Conservation (phyloP, 768 basidiomycete species). For the Auriscalpium orientale region DNA sequence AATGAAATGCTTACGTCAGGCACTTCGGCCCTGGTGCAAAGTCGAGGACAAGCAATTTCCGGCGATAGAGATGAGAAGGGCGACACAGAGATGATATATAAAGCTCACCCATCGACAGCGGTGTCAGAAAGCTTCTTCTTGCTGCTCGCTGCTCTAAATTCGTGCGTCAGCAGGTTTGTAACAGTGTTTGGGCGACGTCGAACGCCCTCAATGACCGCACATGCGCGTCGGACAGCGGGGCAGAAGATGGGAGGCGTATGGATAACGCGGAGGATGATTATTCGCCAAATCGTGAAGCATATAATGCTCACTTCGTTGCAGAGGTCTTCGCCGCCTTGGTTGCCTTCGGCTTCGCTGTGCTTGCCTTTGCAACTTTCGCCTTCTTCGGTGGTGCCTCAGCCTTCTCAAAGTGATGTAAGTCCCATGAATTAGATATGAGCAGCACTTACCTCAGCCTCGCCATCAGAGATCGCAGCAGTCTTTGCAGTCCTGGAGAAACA, state of each 20-base stretch:
- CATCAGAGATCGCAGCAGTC: neutral
- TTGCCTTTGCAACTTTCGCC: slow-evolving; percentile 5
- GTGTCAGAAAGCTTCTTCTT: too few species aligned
- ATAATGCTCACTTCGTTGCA: slow-evolving; percentile 1
- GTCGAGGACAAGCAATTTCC: neutral
- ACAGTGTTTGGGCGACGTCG: too few species aligned
- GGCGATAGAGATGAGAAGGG: neutral
- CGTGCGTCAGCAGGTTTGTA: too few species aligned
- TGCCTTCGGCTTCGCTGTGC: slow-evolving; percentile 32
- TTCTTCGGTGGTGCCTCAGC: slow-evolving; percentile 15
- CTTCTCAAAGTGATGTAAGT: slow-evolving; percentile 1
- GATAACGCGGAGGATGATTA: neutral
- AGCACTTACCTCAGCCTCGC: neutral
- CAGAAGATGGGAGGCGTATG: neutral
- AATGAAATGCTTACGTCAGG: too few species aligned
- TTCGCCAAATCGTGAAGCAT: neutral
- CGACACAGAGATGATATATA: too few species aligned
- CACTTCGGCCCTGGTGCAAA: slow-evolving; percentile 8
- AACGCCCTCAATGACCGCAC: too few species aligned
- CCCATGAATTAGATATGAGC: neutral
- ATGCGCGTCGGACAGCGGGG: too few species aligned
- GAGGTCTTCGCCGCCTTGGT: slow-evolving; percentile 17
- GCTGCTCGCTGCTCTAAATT: too few species aligned
- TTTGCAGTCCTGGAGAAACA: neutral
- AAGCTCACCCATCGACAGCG: too few species aligned